Conservation (phyloP, 2,329 filamentous ascomycete species). For the Cladophialophora exuberans region DNA sequence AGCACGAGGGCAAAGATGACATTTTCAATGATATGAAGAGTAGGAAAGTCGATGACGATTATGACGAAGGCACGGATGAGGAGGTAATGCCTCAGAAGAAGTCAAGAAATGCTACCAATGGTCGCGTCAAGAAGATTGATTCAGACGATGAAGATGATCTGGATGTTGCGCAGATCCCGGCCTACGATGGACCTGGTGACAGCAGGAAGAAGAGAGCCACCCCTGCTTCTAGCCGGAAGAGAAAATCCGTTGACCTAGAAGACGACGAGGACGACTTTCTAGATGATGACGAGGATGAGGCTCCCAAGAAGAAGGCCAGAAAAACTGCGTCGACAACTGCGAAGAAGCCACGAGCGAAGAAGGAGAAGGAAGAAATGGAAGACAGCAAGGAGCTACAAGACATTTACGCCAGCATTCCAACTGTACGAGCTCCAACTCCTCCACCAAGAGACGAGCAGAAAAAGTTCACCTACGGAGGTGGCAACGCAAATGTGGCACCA, state of each 20-base stretch:
- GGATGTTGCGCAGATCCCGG: slow-evolving; percentile 29
- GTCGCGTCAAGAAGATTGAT: slow-evolving; percentile 21
- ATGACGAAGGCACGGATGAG: slow-evolving; percentile 63
- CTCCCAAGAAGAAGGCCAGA: slow-evolving; percentile 51
- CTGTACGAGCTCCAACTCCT: slow-evolving; percentile 79
- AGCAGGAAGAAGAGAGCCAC: slow-evolving; percentile 40
- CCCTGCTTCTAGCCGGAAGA: slow-evolving; percentile 49
- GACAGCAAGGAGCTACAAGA: slow-evolving; percentile 76
- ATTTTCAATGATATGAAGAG: slow-evolving; percentile 76
- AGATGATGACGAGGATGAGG: slow-evolving; percentile 55
- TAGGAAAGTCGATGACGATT: slow-evolving; percentile 69
- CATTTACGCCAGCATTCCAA: slow-evolving; percentile 86
- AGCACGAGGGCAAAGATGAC: slow-evolving; percentile 74
- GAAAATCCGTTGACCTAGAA: slow-evolving; percentile 60
- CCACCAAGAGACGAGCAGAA: slow-evolving; percentile 72
- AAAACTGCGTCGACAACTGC: slow-evolving; percentile 42
- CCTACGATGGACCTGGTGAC: slow-evolving; percentile 39
- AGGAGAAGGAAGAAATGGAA: slow-evolving; percentile 66
- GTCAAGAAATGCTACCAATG: slow-evolving; percentile 13
- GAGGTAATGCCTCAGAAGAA: slow-evolving; percentile 50
- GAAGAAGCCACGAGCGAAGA: slow-evolving; percentile 58
- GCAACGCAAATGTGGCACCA: slow-evolving; percentile 64
- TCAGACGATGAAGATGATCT: slow-evolving; percentile 37
- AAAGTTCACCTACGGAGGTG: slow-evolving; percentile 61
- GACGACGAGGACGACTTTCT: slow-evolving; percentile 43